These are phyloP conservation scores for Sordariomycetes sp. DNA, from an alignment of 2,329 filamentous ascomycete species.

Conservation along the genomic window DNA sequence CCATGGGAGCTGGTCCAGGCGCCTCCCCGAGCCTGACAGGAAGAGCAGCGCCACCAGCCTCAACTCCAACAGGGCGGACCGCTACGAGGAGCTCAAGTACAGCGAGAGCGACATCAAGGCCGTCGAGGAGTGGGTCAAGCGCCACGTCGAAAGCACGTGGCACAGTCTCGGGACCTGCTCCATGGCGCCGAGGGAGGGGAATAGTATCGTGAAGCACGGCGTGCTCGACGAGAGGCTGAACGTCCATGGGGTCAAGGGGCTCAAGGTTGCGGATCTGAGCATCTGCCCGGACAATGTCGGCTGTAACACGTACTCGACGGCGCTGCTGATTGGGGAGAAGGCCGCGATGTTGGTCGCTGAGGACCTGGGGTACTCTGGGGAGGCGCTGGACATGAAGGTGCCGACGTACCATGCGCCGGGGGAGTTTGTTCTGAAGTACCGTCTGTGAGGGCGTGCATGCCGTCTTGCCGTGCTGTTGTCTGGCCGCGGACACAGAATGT, in stretches of 20 bases:
- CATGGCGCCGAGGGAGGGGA: conserved; percentile 65
- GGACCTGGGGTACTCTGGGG: conserved; percentile 61
- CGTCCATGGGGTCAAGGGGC: conserved; percentile 23
- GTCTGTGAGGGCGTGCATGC: conserved; percentile 20
- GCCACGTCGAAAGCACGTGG: conserved; percentile 64
- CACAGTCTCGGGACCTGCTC: conserved; percentile 34
- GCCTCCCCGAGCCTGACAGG: conserved; percentile 38
- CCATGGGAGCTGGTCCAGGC: conserved; percentile 59
- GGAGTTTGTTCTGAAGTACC: conserved; percentile 24
- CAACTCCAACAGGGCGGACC: conserved; percentile 48
- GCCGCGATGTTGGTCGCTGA: conserved; percentile 56
- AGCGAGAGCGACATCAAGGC: conserved; percentile 46
- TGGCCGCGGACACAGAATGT: neutral
- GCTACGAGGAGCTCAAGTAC: conserved; percentile 55
- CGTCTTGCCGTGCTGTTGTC: neutral
- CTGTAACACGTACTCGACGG: conserved; percentile 27
- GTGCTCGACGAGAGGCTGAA: conserved; percentile 67
- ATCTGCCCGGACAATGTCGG: conserved; percentile 25
- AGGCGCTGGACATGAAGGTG: conserved; percentile 65
- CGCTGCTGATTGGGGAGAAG: conserved; percentile 41
- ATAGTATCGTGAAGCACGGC: conserved; percentile 68
- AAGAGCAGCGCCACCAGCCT: conserved; percentile 31
- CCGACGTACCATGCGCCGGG: conserved; percentile 47
- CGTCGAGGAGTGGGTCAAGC: conserved; percentile 56
- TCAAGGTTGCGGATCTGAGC: conserved; percentile 24